A percentile compares a stretch with the other conserved stretches of the same genome.
Conservation (phyloP, 768 basidiomycete genomes). For the Tubosaeta sp. region DNA sequence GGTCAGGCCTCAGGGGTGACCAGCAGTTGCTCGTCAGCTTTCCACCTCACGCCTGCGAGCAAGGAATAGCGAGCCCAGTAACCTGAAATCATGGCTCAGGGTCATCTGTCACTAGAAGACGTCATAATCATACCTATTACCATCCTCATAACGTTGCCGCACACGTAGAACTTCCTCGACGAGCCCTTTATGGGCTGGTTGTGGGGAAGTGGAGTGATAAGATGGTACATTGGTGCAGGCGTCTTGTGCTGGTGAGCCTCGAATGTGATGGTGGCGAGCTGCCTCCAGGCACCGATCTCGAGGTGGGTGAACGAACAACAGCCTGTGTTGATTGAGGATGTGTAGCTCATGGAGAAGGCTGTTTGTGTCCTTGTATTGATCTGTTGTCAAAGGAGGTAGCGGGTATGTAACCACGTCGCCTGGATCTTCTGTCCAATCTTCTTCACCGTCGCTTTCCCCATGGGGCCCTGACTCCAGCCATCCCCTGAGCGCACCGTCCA, state of each 20-base stretch:
- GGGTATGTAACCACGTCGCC: constrained; percentile 31
- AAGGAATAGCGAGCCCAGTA: constrained; percentile 62
- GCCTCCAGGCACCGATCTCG: constrained; percentile 9
- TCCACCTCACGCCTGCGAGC: constrained; percentile 44
- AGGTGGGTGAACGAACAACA: constrained; percentile 33
- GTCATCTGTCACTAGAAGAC: neutral
- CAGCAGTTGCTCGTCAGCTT: neutral
- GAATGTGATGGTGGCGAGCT: neutral
- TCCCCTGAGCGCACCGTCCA: constrained; percentile 50
- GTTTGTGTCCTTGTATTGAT: constrained; percentile 59
- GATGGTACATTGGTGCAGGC: constrained; percentile 5
- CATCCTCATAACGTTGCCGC: constrained; percentile 56
- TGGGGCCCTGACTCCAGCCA: constrained; percentile 31
- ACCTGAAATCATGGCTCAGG: constrained; percentile 34
- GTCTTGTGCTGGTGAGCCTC: constrained; percentile 2
- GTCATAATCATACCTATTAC: constrained; percentile 54
- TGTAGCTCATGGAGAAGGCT: constrained; percentile 67
- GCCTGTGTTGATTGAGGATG: constrained; percentile 60
- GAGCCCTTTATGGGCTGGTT: constrained; percentile 11
- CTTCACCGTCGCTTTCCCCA: constrained; percentile 27
- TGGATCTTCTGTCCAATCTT: constrained; percentile 32
- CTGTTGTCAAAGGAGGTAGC: constrained; percentile 11
- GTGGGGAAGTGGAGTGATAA: neutral
- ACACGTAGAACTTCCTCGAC: constrained; percentile 45
- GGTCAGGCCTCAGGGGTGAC: neutral